Base-by-base conservation (phyloP, 345 rosid species). In the Gossypium sturtianum region DNA sequence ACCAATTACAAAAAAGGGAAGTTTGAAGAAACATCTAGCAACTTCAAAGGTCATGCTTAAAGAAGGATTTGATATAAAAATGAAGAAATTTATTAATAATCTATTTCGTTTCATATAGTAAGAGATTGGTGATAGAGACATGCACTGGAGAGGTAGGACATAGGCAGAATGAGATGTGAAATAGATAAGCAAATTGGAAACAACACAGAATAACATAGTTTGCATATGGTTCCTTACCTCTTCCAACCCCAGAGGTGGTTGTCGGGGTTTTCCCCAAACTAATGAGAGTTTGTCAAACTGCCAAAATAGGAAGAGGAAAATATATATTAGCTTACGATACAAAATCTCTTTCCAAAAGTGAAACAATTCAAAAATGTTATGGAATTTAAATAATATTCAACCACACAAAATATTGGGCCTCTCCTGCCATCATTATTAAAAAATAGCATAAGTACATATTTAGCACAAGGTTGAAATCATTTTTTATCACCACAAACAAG, bases 211-310 rank as follows among this genome's bases (percentile, higher is more conserved):
- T 29, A 59, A 44, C 16, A 48, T 49, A n/a, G 56, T 34, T 62
- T 62, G 38, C 22, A 8, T 48, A 59, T 48, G 17, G 43, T 56
- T 25, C 45, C 79, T 79, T 79, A 96, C 99, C 93, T 91, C 98
- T 80, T 85, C 84, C 52, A 53, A 73, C 13, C 89, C 88, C 80
- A 93, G 81, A 19, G 92, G 93, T 47, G 89, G 79, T 71, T 89
- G 97, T 81, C 99, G 84, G 63, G 97, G 92, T 82, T 96, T 89
- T 71, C 99, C 98, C 99, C 97, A 96, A 29, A 89, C 90, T 75
- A 96, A 84, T 58, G 94, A 77, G 27, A 86, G 62, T 75, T 96
- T 89, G 80, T 90, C 90, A 70, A 91, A 80, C 99, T 95, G 94
- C 88, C 82, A 82, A 76, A 75, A 80, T 44, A 72, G 12, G 12